Percentiles rank a stretch among this genome's conserved stretches.
Evolutionary conservation across 768 basidiomycete genomes (phyloP).

Genomic region (Coprinellus micaceus): DNA sequence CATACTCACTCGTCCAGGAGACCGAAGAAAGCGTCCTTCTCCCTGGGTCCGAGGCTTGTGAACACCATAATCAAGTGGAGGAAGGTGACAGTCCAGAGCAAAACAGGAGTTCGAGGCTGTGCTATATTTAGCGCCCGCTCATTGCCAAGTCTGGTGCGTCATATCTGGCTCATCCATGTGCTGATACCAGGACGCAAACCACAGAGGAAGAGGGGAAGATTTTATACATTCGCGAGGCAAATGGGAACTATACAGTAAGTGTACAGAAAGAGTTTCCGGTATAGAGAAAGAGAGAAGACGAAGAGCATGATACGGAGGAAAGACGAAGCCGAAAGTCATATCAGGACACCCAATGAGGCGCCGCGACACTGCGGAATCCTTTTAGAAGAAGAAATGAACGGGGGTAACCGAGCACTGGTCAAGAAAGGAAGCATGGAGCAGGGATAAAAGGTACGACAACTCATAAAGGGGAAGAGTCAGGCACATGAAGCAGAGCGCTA

Average conservation of each 20-base stretch:
- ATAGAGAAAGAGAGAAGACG: not conserved
- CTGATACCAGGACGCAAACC: too few relatives aligned
- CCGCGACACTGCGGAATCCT: not conserved
- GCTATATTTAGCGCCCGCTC: slow-evolving; percentile 2
- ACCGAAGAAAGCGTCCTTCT: slow-evolving; percentile 80
- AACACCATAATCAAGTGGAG: slow-evolving; percentile 56
- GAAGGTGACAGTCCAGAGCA: not conserved
- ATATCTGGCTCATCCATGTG: not conserved
- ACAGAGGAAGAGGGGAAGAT: too few relatives aligned
- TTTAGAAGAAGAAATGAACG: not conserved
- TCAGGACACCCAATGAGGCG: not conserved
- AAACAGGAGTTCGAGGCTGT: slow-evolving; percentile 2
- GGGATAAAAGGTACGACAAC: not conserved
- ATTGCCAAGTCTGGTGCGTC: not conserved
- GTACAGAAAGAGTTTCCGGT: slow-evolving; percentile 7
- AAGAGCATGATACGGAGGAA: not conserved
- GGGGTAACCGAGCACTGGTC: not conserved
- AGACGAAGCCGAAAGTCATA: not conserved
- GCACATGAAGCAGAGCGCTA: slow-evolving; percentile 7
- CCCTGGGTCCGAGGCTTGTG: slow-evolving; percentile 56
- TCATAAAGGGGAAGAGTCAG: slow-evolving; percentile 12
- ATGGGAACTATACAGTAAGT: slow-evolving; percentile 10
- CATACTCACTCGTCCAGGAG: slow-evolving; percentile 71
- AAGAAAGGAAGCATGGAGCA: not conserved
- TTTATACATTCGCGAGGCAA: slow-evolving; percentile 2